Conservation (phyloP, 2,329 filamentous ascomycete species). For the Daldinia eschscholtzii region DNA sequence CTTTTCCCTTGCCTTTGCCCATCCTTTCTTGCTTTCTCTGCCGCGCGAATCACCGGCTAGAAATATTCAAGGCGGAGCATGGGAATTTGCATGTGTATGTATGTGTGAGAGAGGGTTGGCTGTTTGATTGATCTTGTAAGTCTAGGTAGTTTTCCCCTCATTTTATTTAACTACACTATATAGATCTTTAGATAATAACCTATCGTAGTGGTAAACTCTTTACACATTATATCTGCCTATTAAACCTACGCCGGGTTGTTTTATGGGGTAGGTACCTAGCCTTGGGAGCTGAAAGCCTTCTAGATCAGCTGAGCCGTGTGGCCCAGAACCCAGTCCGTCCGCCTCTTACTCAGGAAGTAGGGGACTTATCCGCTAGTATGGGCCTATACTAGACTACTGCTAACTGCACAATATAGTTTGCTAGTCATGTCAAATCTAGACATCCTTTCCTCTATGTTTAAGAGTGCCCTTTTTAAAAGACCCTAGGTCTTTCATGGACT, state of each 20-base stretch:
- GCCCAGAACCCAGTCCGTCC: neutral
- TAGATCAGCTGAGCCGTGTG: neutral
- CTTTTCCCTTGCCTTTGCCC: neutral
- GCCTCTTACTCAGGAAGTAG: neutral
- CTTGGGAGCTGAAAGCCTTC: slow-evolving; percentile 4
- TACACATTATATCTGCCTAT: slow-evolving; percentile 6
- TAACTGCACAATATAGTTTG: slow-evolving; percentile 30
- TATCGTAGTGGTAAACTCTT: neutral
- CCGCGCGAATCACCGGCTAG: neutral
- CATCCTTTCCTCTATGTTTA: neutral
- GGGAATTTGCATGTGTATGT: no score
- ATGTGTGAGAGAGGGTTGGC: neutral
- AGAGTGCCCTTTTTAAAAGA: neutral
- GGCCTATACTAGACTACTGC: neutral
- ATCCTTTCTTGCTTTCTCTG: neutral
- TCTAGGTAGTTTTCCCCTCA: neutral
- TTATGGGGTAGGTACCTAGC: neutral
- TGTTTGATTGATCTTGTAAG: neutral
- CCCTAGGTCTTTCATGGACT: slow-evolving; percentile 37
- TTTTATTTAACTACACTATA: slow-evolving; percentile 7
- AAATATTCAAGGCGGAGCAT: neutral
- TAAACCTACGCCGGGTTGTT: slow-evolving; percentile 3
- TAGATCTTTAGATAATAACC: neutral
- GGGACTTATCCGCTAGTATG: slow-evolving; percentile 7
- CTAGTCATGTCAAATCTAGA: neutral